Conservation (phyloP, 345 rosid genomes). For the Erucastrum elatum region DNA sequence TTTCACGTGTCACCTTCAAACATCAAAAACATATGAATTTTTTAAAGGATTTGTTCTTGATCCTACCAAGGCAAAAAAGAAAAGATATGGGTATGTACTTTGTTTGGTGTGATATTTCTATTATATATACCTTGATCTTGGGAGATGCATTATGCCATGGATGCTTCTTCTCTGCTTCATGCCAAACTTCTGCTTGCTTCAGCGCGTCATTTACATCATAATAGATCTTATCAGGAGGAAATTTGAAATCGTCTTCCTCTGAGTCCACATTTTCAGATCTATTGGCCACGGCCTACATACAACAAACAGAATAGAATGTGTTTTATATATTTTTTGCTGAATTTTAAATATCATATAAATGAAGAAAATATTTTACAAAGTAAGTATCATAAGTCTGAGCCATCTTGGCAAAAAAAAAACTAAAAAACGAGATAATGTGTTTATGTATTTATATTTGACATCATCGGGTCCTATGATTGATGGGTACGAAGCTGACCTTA, state of each 20-base stretch:
- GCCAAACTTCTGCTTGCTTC: neutral
- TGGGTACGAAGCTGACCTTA: neutral
- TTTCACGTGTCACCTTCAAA: neutral
- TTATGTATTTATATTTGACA: neutral
- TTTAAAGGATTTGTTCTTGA: neutral
- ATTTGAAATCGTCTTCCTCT: neutral
- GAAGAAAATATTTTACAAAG: no score
- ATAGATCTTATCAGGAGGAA: neutral
- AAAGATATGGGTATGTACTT: neutral
- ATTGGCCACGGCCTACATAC: neutral
- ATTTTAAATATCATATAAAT: no score
- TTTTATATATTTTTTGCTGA: neutral
- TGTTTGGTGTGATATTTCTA: neutral
- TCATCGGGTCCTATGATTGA: neutral
- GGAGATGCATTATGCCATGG: slow-evolving; percentile 1
- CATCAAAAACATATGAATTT: neutral
- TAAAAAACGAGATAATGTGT: no score
- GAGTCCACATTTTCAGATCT: neutral
- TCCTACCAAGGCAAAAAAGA: neutral
- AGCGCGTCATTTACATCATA: neutral
- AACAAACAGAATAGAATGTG: neutral
- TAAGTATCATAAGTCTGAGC: no score
- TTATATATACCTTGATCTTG: neutral
- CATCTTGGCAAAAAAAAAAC: no score
- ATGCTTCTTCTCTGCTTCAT: neutral